Evolutionary conservation across 805 yeast genomes (phyloP).

Genomic region (Candida cerambycidarum): DNA sequence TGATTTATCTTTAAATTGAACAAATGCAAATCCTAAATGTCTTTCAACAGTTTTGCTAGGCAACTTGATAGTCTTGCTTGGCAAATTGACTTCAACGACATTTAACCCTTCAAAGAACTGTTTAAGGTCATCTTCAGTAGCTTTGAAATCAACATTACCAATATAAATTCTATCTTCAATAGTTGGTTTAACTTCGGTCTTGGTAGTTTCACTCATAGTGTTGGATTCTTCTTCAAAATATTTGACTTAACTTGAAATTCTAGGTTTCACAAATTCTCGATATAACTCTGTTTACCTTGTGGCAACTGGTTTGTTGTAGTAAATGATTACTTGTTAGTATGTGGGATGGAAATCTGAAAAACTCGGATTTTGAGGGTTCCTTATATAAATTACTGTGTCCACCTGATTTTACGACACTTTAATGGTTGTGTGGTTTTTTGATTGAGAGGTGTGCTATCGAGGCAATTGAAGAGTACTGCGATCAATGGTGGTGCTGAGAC

Average conservation of each 20-base stretch:
- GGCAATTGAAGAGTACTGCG: too few relatives aligned
- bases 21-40: slow-evolving; percentile 61
- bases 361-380: slow-evolving; percentile 7
- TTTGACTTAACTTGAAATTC: slow-evolving; percentile 1
- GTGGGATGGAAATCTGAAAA: slow-evolving; percentile 3
- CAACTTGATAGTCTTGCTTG: slow-evolving; percentile 40
- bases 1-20: slow-evolving; percentile 46
- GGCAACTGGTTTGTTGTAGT: background rate
- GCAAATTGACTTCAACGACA: slow-evolving; percentile 51
- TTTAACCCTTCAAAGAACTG: slow-evolving; percentile 49
- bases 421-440: background rate
- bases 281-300: background rate
- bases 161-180: slow-evolving; percentile 47
- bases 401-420: slow-evolving; percentile 1
- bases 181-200: slow-evolving; percentile 18
- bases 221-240: background rate
- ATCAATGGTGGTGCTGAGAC: too few relatives aligned
- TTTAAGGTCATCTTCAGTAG: slow-evolving; percentile 44
- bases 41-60: slow-evolving; percentile 38
- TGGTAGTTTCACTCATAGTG: slow-evolving; percentile 3
- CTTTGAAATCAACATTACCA: slow-evolving; percentile 43
- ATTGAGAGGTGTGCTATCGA: too few relatives aligned
- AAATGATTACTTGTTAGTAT: slow-evolving; percentile 1
- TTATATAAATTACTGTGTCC: slow-evolving; percentile 5
- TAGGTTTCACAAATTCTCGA: too few relatives aligned